phyloP scores from a whole-genome alignment of 2,329 filamentous ascomycete species.

The Sporothrix protearum region DNA sequence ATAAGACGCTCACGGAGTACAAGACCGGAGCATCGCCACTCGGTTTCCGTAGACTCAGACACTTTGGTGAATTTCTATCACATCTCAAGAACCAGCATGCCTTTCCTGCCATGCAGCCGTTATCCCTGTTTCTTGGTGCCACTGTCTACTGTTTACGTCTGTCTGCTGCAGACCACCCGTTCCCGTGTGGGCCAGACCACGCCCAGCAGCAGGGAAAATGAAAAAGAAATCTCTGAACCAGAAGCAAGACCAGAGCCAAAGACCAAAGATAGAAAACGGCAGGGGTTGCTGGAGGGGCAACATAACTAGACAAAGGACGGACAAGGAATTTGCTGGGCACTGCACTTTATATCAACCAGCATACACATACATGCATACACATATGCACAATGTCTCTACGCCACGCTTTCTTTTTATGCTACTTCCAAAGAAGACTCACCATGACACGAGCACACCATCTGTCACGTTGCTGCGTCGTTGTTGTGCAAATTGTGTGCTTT shows the following conservation, averaged over 20 bases:
- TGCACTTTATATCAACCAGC: constrained; percentile 1
- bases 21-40: constrained; percentile 21
- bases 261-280: neutral
- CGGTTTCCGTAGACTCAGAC: neutral
- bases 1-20: neutral
- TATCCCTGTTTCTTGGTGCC: neutral
- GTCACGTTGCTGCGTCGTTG: neutral
- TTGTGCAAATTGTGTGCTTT: neutral
- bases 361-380: neutral
- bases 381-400: neutral
- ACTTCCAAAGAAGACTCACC: neutral
- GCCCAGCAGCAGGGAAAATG: too few species aligned
- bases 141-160: neutral
- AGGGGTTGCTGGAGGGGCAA: neutral
- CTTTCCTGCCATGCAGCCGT: neutral
- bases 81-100: neutral
- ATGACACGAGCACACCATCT: constrained; percentile 1
- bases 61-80: neutral
- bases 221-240: too few species aligned
- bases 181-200: neutral
- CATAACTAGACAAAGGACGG: neutral
- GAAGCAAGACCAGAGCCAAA: neutral
- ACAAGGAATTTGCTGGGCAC: too few species aligned
- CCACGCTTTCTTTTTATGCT: neutral
- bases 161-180: neutral